Evolutionary conservation across 768 basidiomycete species (phyloP), one percentile per base, ranked within the genome.

Genomic region (Mycena alexandri): DNA sequence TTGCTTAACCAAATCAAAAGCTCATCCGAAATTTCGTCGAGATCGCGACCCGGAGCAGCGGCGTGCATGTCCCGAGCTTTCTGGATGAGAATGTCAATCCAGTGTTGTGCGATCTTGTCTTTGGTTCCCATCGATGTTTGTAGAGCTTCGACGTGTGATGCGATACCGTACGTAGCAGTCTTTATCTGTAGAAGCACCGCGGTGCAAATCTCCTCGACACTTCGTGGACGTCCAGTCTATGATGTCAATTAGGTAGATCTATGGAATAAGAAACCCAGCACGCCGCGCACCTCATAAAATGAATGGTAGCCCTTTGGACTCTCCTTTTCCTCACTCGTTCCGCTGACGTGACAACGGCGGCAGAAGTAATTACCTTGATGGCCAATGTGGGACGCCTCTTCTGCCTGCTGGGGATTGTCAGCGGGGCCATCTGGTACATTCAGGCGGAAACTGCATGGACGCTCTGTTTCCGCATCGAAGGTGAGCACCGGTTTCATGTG

Each of bases 321-420:
- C 38, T 75, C 72, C 24, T 77, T 81, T 10, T 70, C 4, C 14
- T 66, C 67, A 24, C 74, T 61, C 0, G 69, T 72, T 3, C 80
- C 78, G 3, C 82, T 79, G 6, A 71, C 72, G 16, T 71, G 0
- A 52, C 79, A 82, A n/a, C 74, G 76, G 0, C 79, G 74, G 63
- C 83, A 85, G 13, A 69, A 72, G 13, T 68, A 67, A 38, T 83
- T 84, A 1, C 76, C 79, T 7, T 76, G 72, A 0, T 75, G 61
- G 0, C 82, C 82, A 22, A 77, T 79, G 22, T 84, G 83, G 1
- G 74, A 77, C 10, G 75, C 73, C 13, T 71, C 72, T 33, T 80
- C 77, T 0, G 74, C 71, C 51, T 81, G 80, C 65, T 79, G 77
- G 0, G 79, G 82, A 51, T 83, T 83, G 52, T 82, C 78, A 0